Conservation (phyloP, 1,284 basidiomycete genomes). For the Erythrobasidium hasegawianum region DNA sequence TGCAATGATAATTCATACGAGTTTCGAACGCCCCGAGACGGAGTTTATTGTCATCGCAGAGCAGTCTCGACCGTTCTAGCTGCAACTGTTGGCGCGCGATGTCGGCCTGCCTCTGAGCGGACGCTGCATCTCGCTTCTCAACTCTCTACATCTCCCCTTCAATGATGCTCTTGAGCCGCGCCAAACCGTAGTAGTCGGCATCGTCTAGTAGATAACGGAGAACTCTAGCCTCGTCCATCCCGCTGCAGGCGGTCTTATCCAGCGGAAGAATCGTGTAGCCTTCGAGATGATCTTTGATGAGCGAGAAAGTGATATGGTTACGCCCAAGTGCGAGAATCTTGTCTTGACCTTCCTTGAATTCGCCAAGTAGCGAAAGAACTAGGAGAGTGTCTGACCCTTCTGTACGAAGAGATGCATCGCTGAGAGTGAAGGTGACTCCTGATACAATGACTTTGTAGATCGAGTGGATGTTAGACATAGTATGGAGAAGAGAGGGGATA, state of each 20-base stretch:
- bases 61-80: too few species aligned
- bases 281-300: slow-evolving; percentile 18
- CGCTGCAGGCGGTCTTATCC: neutral
- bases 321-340: slow-evolving; percentile 4
- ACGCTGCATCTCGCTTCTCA: too few species aligned
- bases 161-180: neutral
- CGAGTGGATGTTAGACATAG: too few species aligned
- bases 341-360: slow-evolving; percentile 9
- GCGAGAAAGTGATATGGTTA: slow-evolving; percentile 1
- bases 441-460: slow-evolving; percentile 10
- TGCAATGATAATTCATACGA: too few species aligned
- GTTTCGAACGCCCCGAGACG: too few species aligned
- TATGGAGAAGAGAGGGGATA: too few species aligned
- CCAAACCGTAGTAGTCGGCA: slow-evolving; percentile 15
- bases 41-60: too few species aligned
- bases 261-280: slow-evolving; percentile 15
- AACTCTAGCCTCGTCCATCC: slow-evolving; percentile 1
- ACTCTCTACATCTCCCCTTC: neutral
- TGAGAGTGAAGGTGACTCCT: neutral
- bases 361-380: slow-evolving; percentile 9
- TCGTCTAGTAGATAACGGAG: slow-evolving; percentile 9
- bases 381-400: slow-evolving; percentile 11
- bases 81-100: too few species aligned
- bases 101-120: too few species aligned
- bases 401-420: neutral